A percentile compares a stretch with the other conserved stretches of the same genome.
Evolutionary conservation across 169 alveolate genomes (phyloP).

Genomic region (Plasmodium relictum): DNA sequence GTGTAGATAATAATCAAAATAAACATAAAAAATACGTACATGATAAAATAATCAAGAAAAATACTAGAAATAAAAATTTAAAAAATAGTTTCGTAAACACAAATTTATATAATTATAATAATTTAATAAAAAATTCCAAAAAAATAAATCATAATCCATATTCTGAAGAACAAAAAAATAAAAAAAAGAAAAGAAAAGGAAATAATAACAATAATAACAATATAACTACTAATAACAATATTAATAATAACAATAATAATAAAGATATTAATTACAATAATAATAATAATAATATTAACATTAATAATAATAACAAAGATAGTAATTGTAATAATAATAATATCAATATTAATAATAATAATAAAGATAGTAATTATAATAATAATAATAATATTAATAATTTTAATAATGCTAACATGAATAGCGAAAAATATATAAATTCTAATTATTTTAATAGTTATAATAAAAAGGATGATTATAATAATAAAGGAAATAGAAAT

Average conservation of each 20-base stretch:
- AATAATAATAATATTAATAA: neutral
- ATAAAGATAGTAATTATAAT: neutral
- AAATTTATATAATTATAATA: constrained; percentile 1
- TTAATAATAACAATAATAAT: neutral
- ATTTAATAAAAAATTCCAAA: neutral
- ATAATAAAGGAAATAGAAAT: neutral
- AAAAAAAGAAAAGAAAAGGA: neutral
- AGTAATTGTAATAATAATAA: neutral
- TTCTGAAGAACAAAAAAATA: neutral
- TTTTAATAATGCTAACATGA: neutral
- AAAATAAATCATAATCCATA: neutral
- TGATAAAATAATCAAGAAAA: constrained; percentile 7
- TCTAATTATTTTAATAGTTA: neutral
- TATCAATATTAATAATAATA: neutral
- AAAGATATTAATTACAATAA: neutral
- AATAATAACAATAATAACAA: neutral
- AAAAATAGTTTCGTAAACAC: neutral
- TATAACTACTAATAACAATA: neutral
- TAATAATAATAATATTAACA: neutral
- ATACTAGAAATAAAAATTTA: constrained; percentile 15
- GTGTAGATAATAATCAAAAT: neutral
- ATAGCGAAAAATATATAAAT: neutral
- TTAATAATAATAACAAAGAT: neutral
- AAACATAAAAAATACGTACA: neutral
- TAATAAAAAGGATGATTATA: neutral